Conservation (phyloP, 2,329 filamentous ascomycete genomes). For the Lecanicillium sp. region DNA sequence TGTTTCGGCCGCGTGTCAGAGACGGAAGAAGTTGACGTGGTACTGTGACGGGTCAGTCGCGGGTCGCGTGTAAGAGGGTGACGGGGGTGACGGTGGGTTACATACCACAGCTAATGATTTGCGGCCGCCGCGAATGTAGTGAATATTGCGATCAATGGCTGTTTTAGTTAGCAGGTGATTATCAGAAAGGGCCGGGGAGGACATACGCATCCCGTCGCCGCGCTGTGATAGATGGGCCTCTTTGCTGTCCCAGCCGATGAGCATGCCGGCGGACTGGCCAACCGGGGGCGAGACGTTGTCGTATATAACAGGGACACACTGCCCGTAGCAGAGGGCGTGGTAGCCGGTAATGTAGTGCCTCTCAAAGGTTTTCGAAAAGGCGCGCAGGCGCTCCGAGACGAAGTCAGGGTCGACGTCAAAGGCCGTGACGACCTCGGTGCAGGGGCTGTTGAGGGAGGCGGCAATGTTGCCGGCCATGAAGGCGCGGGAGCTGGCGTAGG, state of each 20-base stretch:
- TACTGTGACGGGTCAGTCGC: conserved; percentile 5
- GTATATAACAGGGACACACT: conserved; percentile 27
- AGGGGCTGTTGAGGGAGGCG: conserved; percentile 29
- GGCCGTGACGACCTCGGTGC: conserved; percentile 33
- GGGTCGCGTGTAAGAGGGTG: neutral
- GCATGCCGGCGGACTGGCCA: conserved; percentile 26
- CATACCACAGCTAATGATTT: conserved; percentile 14
- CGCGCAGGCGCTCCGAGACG: conserved; percentile 24
- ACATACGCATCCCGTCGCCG: conserved; percentile 26
- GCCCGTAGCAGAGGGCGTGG: conserved; percentile 27
- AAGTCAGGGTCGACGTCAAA: conserved; percentile 29
- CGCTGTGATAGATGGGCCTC: conserved; percentile 31
- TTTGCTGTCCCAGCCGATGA: conserved; percentile 36
- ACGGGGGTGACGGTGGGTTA: neutral
- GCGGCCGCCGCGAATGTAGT: conserved; percentile 11
- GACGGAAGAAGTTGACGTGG: conserved; percentile 14
- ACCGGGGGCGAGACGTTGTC: conserved; percentile 23
- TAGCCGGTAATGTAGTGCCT: conserved; percentile 23
- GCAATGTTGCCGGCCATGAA: conserved; percentile 20
- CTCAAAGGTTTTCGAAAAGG: conserved; percentile 22
- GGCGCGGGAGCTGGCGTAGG: conserved; percentile 19
- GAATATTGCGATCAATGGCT: conserved; percentile 15
- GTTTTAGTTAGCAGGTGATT: no score
- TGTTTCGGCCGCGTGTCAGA: conserved; percentile 10
- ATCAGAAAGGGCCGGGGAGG: neutral